Percentiles rank a stretch among this genome's conserved stretches.
Evolutionary conservation across 2,329 filamentous ascomycete species (phyloP).

Genomic region (Colletotrichum incanum): DNA sequence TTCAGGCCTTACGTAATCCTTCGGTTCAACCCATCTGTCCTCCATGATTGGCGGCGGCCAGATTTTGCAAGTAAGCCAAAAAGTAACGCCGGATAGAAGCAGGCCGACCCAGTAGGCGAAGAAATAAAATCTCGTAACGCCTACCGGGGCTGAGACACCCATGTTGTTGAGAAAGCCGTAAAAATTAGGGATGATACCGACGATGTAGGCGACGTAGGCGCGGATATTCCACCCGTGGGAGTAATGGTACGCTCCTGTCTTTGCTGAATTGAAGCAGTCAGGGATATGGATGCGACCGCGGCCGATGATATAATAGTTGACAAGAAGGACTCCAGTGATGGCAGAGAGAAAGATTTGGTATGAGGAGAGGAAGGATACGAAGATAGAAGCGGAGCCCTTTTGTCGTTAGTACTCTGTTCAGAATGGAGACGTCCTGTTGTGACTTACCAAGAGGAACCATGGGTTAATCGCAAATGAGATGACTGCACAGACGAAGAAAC

Average conservation of each 20-base stretch:
- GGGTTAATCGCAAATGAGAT: slow-evolving; percentile 56
- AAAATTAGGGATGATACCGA: slow-evolving; percentile 58
- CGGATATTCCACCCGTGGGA: slow-evolving; percentile 36
- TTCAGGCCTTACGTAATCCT: slow-evolving; percentile 39
- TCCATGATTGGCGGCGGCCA: slow-evolving; percentile 44
- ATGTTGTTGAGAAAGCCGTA: slow-evolving; percentile 59
- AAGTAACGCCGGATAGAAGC: slow-evolving; percentile 55
- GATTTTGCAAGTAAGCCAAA: slow-evolving; percentile 44
- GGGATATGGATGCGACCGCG: slow-evolving; percentile 55
- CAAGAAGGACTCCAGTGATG: slow-evolving; percentile 58
- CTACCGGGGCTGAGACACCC: slow-evolving; percentile 54
- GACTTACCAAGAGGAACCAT: slow-evolving; percentile 57
- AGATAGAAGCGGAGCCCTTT: slow-evolving; percentile 54
- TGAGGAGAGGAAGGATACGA: slow-evolving; percentile 55
- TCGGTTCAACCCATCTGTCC: slow-evolving; percentile 44
- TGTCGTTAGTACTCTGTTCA: slow-evolving; percentile 54
- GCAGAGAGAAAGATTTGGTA: slow-evolving; percentile 58
- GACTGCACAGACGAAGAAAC: slow-evolving; percentile 55
- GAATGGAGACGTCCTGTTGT: slow-evolving; percentile 52
- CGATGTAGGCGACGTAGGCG: slow-evolving; percentile 46
- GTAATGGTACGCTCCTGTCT: slow-evolving; percentile 36
- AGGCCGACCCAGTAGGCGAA: slow-evolving; percentile 70
- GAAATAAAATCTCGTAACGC: slow-evolving; percentile 66
- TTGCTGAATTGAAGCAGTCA: slow-evolving; percentile 45
- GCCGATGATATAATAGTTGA: slow-evolving; percentile 54